Conservation (phyloP, 495 filamentous ascomycete genomes). For the Coniosporium apollinis region DNA sequence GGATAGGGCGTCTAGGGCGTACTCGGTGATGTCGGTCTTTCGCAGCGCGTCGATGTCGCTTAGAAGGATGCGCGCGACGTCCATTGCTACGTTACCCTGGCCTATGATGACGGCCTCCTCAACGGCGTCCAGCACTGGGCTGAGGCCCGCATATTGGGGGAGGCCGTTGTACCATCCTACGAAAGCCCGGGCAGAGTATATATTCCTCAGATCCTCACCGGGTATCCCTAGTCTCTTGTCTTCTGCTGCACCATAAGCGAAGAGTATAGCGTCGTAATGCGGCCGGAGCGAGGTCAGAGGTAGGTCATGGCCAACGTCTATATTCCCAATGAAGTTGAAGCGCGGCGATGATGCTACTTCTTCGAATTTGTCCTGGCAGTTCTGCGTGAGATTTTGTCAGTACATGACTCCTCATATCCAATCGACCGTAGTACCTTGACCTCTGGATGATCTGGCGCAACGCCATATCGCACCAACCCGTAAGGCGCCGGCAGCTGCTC, state of each 20-base stretch:
- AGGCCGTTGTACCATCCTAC: conserved; percentile 98
- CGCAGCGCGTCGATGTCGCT: conserved; percentile 50
- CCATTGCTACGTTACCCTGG: conserved; percentile 89
- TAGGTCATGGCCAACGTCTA: conserved; percentile 58
- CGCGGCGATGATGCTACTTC: conserved; percentile 64
- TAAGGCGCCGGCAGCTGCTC: conserved; percentile 85
- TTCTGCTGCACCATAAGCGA: conserved; percentile 79
- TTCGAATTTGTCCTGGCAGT: conserved; percentile 83
- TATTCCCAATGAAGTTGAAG: conserved; percentile 87
- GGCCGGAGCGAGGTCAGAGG: conserved; percentile 50
- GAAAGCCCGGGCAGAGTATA: conserved; percentile 83
- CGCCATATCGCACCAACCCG: conserved; percentile 80
- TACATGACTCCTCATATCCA: background rate
- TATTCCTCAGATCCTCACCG: conserved; percentile 59
- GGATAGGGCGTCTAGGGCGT: conserved; percentile 57
- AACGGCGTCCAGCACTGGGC: conserved; percentile 56
- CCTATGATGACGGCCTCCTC: conserved; percentile 83
- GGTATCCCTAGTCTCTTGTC: conserved; percentile 65
- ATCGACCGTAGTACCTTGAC: conserved; percentile 53
- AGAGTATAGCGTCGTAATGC: conserved; percentile 84
- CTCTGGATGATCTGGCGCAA: conserved; percentile 93
- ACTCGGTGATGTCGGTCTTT: conserved; percentile 73
- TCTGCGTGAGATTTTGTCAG: conserved; percentile 32
- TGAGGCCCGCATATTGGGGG: conserved; percentile 62
- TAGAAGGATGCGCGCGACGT: conserved; percentile 79